Evolutionary conservation across 2,329 filamentous ascomycete genomes (phyloP), one percentile per base, ranked within the genome.

Genomic region (Cryphonectria nitschkei): DNA sequence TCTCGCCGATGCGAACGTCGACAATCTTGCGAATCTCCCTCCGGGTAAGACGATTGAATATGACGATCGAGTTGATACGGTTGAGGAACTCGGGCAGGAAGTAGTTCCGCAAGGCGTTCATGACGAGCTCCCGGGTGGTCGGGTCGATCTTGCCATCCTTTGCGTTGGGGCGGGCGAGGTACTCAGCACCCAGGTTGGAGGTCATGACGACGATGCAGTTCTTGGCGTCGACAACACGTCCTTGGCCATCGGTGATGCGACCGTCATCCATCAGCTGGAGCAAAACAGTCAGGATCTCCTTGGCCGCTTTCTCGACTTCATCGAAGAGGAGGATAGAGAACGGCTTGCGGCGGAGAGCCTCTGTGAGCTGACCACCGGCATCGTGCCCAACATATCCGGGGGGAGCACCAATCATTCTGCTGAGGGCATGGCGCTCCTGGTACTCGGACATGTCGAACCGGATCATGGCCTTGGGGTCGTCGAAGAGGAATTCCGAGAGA

Each of bases 141-240:
- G 90, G 86, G 76, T 99, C 96, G 75, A 99, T 96, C 78, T 86
- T 90, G 76, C 95, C 95, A 76, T 97, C 93, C 67, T 91, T 89
- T 67, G 88, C 88, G 69, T 91, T 90, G 22, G 93, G 92, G 32
- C 94, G 92, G 54, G 93, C 85, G n/a, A 99, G 91, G 80, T 91
- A 97, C 80, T 98, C 96, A 43, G 96, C 96, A 75, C 96, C 96
- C 73, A 99, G 82, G 84, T 99, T 99, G 77, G 94, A 98, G 0
- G 96, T 99, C 94, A 99, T 97, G 82, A 99, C 96, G 60, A 99
- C 95, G 76, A 99, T 98, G 80, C 95, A 98, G 87, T 99, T 99
- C 83, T 92, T 94, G 72, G 95, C 96, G 77, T 99, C 96, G 69
- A 99, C 90, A 65, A 98, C 87, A 80, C 96, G 90, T 79, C 96